Percentiles rank a stretch among this genome's conserved stretches.
Conservation (phyloP, 371 early-diverging fungal genomes). For the Mucor saturninus region DNA sequence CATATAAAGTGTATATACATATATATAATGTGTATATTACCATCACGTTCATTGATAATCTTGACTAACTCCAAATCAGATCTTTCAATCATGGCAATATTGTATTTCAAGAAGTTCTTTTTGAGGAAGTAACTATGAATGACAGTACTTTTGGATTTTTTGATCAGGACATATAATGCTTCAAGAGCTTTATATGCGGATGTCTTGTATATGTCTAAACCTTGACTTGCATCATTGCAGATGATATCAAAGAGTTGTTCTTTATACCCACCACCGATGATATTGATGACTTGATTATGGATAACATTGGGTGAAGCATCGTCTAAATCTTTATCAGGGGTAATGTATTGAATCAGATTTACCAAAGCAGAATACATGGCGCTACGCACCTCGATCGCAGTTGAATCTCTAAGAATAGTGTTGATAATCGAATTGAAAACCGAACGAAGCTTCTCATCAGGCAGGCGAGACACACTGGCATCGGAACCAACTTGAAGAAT, state of each 20-base stretch:
- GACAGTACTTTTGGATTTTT: not conserved
- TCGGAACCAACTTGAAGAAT: conserved; percentile 7
- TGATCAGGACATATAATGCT: conserved; percentile 49
- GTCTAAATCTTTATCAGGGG: conserved; percentile 10
- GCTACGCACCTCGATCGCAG: conserved; percentile 68
- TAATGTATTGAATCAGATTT: conserved; percentile 67
- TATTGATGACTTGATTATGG: conserved; percentile 59
- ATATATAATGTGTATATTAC: conserved; percentile 14
- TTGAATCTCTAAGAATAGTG: conserved; percentile 58
- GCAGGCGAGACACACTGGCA: conserved; percentile 33
- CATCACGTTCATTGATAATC: conserved; percentile 39
- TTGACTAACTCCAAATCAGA: conserved; percentile 67
- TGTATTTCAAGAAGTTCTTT: conserved; percentile 66
- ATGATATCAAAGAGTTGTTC: conserved; percentile 64
- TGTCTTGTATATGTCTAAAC: conserved; percentile 78
- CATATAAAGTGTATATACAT: not conserved
- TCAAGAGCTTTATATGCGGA: conserved; percentile 82
- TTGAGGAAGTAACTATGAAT: conserved; percentile 52
- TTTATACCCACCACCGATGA: conserved; percentile 49
- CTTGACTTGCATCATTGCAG: conserved; percentile 84
- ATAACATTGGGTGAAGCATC: conserved; percentile 2
- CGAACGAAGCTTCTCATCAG: conserved; percentile 54
- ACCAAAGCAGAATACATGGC: conserved; percentile 80
- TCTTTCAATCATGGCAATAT: conserved; percentile 59
- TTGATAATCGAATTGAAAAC: conserved; percentile 68